These are phyloP conservation scores for Fusarium devonianum DNA, from an alignment of 2,329 filamentous ascomycete genomes.

Conservation along the genomic window DNA sequence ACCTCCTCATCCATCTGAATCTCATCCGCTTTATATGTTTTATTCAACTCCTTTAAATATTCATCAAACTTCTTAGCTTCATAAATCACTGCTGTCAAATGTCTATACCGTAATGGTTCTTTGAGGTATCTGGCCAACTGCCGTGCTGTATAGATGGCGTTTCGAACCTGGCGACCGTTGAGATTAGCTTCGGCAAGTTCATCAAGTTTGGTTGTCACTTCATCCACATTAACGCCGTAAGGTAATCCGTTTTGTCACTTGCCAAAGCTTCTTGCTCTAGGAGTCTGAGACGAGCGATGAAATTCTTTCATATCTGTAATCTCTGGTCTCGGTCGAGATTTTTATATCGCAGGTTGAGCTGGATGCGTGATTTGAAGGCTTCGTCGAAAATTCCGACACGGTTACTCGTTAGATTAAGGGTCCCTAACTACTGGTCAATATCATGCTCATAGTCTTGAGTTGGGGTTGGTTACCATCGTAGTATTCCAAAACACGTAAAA, in stretches of 20 bases:
- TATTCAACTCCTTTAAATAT: conserved; percentile 2
- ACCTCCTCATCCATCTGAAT: not conserved
- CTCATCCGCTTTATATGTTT: not conserved
- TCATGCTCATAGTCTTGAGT: no score
- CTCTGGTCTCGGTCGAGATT: conserved; percentile 35
- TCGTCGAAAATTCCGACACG: conserved; percentile 47
- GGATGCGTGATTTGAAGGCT: conserved; percentile 48
- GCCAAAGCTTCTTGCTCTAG: not conserved
- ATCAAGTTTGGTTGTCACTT: not conserved
- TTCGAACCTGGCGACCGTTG: conserved; percentile 54
- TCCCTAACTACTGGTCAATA: conserved; percentile 9
- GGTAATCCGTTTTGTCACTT: not conserved
- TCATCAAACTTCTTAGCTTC: conserved; percentile 10
- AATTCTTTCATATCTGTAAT: conserved; percentile 43
- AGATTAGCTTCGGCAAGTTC: conserved; percentile 47
- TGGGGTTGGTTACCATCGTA: conserved; percentile 36
- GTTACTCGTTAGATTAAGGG: conserved; percentile 48
- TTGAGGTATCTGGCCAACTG: conserved; percentile 30
- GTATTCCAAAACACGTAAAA: conserved; percentile 48
- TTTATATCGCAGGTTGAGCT: conserved; percentile 45
- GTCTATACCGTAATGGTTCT: not conserved
- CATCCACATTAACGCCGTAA: not conserved
- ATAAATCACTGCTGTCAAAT: conserved; percentile 6
- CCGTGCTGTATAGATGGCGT: conserved; percentile 43
- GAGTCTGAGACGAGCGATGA: conserved; percentile 27